Percentiles rank a stretch among this genome's conserved stretches.
Evolutionary conservation across 495 filamentous ascomycete species (phyloP).

Genomic region (Cudoniella acicularis): DNA sequence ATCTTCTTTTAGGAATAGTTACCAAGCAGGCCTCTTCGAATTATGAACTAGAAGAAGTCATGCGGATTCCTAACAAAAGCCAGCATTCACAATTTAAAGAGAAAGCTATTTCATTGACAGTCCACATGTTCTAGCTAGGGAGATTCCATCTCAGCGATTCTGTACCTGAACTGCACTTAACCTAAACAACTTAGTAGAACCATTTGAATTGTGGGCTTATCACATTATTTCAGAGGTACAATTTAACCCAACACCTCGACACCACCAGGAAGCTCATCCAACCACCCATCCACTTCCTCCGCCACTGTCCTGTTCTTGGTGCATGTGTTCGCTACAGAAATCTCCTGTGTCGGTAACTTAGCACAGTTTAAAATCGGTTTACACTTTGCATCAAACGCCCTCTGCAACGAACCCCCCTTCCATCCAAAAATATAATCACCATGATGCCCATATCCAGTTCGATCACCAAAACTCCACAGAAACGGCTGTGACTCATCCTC

Average conservation of each 20-base stretch:
- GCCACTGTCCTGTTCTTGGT: neutral
- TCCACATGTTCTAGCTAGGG: no score
- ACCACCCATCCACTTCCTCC: neutral
- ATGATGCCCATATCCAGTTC: neutral
- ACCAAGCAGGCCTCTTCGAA: no score
- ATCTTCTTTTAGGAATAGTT: no score
- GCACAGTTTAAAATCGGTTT: neutral
- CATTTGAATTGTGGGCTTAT: no score
- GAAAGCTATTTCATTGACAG: no score
- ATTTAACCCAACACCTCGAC: neutral
- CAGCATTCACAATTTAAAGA: no score
- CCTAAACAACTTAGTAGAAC: no score
- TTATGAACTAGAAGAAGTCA: no score
- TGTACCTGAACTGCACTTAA: no score
- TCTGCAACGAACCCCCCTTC: constrained; percentile 13
- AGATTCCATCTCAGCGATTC: no score
- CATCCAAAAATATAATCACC: neutral
- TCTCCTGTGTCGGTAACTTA: neutral
- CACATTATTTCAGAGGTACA: no score
- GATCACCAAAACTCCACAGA: constrained; percentile 39
- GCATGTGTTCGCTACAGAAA: neutral
- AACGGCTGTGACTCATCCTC: constrained; percentile 39
- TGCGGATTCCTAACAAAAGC: no score
- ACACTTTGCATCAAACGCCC: constrained; percentile 17
- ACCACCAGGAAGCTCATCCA: neutral